Percentiles rank a stretch among this genome's conserved stretches.
These are phyloP conservation scores for Adenanthera pavonina DNA, from an alignment of 306 rosid species.

Conservation along the genomic window DNA sequence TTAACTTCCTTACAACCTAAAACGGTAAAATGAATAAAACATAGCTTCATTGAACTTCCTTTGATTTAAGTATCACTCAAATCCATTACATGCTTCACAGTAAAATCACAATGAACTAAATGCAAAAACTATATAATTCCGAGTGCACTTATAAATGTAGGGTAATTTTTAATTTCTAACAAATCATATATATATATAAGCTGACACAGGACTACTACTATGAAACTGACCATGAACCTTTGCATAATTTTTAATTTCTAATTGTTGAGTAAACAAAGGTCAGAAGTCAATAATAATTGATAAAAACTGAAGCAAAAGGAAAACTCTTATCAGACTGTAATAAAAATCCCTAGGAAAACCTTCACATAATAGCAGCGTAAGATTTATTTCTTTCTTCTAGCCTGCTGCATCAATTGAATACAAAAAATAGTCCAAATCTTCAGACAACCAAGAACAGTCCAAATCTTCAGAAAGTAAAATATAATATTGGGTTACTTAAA, in stretches of 20 bases:
- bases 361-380: constrained; percentile 27
- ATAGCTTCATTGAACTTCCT: constrained; percentile 43
- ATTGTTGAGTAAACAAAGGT: neutral
- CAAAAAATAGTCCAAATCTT: too few species aligned
- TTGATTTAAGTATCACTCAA: constrained; percentile 56
- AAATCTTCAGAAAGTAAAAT: neutral
- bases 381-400: constrained; percentile 39
- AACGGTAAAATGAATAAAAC: constrained; percentile 20
- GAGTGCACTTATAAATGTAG: too few species aligned
- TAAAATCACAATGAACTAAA: constrained; percentile 44
- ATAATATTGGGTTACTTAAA: neutral
- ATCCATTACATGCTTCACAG: constrained; percentile 62
- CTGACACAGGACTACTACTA: constrained; percentile 37
- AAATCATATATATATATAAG: too few species aligned
- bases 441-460: neutral
- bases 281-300: constrained; percentile 21
- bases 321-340: constrained; percentile 34
- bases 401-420: constrained; percentile 34
- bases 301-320: constrained; percentile 19
- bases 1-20: too few species aligned
- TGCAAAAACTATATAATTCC: constrained; percentile 50
- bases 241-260: neutral
- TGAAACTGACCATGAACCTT: constrained; percentile 27
- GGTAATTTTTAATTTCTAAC: too few species aligned
- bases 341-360: constrained; percentile 7